Evolutionary conservation across 202 grass and related monocot species (phyloP), one percentile per base, ranked within the genome.

Genomic region (Zizania palustris): DNA sequence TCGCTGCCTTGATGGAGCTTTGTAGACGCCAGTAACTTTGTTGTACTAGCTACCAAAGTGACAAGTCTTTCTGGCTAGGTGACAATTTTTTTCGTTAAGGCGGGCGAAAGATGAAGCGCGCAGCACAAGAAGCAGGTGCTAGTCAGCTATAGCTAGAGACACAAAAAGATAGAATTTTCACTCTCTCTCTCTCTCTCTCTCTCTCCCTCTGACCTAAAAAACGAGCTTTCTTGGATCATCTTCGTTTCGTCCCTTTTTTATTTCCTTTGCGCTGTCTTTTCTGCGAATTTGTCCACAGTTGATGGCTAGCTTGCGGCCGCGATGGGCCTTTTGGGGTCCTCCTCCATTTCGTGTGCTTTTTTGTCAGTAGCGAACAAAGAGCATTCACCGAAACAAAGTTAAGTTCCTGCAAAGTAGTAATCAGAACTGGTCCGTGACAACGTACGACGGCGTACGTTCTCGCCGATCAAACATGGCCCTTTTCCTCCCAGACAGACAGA

Each of bases 231-330:
- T 33, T 51, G 1, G 19, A 75, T 75, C 45, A 62, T 54, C 14
- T 49, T 16, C 5, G 15, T 21, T 53, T 61, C 15, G 7, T 49
- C 16, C 21, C 61, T 15, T 40, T 69, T 81, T 40, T 18, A 65
- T 66, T 58, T 11, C 66, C 48, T 87, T 75, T 82, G 16, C 53
- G 49, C 50, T 63, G 72, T 78, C 67, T 78, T 58, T 87, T 78
- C 42, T 78, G 71, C 20, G 16, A 66, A 41, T 20, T 86, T 65
- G 11, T 21, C 45, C 28, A 19, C 19, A 61, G 7, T 28, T 69
- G 44, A 63, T 51, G 35, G 28, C 28, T 0, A 28, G 10, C 51
- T 55, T 55, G 7, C 51, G 51, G 51, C 51, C 51, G n/a, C 0
- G 51, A 42, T 59, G 5, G 9, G 7, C 16, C 39, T 41, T 57